Percentiles rank a stretch among this genome's conserved stretches.
phyloP scores from a whole-genome alignment of 176 grass and related monocot species.

The Musa troglodytarum region DNA sequence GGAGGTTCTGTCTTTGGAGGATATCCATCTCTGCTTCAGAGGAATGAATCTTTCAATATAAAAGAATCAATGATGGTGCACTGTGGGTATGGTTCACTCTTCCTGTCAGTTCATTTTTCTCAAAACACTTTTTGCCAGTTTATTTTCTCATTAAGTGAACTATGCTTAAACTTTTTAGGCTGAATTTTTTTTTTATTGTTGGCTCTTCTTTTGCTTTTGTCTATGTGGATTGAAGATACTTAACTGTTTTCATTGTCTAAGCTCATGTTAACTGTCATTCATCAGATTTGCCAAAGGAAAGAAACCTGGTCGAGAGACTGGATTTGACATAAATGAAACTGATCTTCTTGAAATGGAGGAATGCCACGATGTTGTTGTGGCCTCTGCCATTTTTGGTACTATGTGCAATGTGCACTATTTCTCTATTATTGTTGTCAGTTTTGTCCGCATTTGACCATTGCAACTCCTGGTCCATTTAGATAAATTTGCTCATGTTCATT shows the following conservation, averaged over 20 bases:
- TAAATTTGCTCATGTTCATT: slow-evolving; percentile 27
- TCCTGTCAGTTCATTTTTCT: neutral
- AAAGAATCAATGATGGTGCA: slow-evolving; percentile 72
- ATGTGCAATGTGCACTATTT: neutral
- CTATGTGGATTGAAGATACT: neutral
- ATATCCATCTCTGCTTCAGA: slow-evolving; percentile 66
- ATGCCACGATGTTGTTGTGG: slow-evolving; percentile 61
- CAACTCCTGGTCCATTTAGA: neutral
- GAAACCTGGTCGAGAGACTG: slow-evolving; percentile 69
- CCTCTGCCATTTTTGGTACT: slow-evolving; percentile 99
- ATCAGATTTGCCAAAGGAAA: slow-evolving; percentile 83
- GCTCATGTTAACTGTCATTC: slow-evolving; percentile 3
- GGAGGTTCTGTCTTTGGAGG: slow-evolving; percentile 79
- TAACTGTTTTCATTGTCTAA: slow-evolving; percentile 4
- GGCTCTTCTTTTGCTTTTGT: slow-evolving; percentile 1
- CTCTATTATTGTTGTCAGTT: neutral
- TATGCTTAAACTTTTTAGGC: neutral
- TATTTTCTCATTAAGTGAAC: slow-evolving; percentile 14
- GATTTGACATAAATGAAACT: slow-evolving; percentile 84
- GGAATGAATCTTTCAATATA: slow-evolving; percentile 73
- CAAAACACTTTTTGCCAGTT: slow-evolving; percentile 7
- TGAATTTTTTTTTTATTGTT: slow-evolving; percentile 20
- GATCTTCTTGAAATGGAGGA: slow-evolving; percentile 83
- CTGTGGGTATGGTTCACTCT: slow-evolving; percentile 65
- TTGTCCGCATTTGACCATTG: neutral